These are phyloP conservation scores for Pythium phragmitis DNA, from an alignment of 352 stramenopile species.

Conservation along the genomic window DNA sequence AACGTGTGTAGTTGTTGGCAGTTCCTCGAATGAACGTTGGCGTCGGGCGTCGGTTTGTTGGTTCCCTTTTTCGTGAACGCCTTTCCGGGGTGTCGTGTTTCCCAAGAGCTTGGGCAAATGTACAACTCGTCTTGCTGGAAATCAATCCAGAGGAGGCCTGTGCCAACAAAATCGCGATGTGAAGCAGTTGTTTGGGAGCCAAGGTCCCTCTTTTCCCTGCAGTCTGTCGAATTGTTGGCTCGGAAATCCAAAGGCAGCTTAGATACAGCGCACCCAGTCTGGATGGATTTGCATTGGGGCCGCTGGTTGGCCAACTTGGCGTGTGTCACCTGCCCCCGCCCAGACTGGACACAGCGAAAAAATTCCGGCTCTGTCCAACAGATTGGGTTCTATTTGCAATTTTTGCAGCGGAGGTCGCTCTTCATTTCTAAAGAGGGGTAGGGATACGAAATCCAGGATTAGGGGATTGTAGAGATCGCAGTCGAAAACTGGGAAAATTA, in stretches of 20 bases:
- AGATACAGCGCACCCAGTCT: constrained; percentile 21
- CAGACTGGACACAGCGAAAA: constrained; percentile 14
- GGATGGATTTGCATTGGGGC: constrained; percentile 24
- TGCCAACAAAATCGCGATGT: constrained; percentile 15
- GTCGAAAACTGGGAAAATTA: not conserved
- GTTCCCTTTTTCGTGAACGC: too few relatives aligned
- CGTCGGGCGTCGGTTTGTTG: not conserved
- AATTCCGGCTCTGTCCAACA: constrained; percentile 21
- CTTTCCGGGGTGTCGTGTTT: too few relatives aligned
- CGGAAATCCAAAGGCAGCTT: constrained; percentile 9
- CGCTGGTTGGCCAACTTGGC: constrained; percentile 12
- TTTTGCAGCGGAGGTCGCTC: constrained; percentile 17
- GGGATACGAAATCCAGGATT: constrained; percentile 1
- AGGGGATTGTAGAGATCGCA: not conserved
- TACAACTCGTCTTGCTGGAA: too few relatives aligned
- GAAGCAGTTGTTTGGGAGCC: constrained; percentile 5
- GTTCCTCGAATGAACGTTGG: constrained; percentile 22
- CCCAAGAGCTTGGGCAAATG: not conserved
- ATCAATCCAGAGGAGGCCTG: not conserved
- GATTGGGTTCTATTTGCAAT: constrained; percentile 2
- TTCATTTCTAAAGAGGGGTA: constrained; percentile 12
- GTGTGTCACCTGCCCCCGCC: constrained; percentile 22
- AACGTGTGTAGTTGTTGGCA: constrained; percentile 15
- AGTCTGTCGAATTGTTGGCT: not conserved
- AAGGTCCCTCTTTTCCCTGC: constrained; percentile 8